Evolutionary conservation across 2,329 filamentous ascomycete genomes (phyloP).

Genomic region (Aspergillus fumigatiaffinis): DNA sequence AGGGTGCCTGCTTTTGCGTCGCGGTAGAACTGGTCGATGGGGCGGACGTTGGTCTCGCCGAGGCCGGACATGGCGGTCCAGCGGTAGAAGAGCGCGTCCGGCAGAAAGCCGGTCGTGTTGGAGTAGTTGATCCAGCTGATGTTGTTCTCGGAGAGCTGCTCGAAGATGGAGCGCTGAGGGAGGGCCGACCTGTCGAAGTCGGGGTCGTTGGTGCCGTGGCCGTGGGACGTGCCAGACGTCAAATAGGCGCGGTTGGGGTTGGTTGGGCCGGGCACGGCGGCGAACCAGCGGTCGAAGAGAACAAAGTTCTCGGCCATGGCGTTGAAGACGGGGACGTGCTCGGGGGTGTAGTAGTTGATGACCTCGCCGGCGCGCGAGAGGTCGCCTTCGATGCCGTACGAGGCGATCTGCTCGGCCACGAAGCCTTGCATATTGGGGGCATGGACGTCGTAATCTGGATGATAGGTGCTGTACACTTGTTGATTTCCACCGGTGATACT

Average conservation of each 20-base stretch:
- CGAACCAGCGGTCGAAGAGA: constrained; percentile 45
- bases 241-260: constrained; percentile 37
- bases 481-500: constrained; percentile 42
- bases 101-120: constrained; percentile 41
- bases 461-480: constrained; percentile 39
- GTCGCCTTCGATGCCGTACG: constrained; percentile 31
- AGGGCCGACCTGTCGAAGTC: constrained; percentile 32
- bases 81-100: constrained; percentile 43
- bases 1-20: constrained; percentile 45
- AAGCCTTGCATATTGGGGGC: constrained; percentile 38
- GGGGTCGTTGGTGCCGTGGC: constrained; percentile 37
- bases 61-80: constrained; percentile 39
- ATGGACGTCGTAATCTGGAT: constrained; percentile 24
- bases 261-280: constrained; percentile 38
- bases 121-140: constrained; percentile 48
- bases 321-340: constrained; percentile 40
- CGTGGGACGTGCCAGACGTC: constrained; percentile 39
- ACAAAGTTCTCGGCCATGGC: constrained; percentile 43
- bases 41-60: constrained; percentile 31
- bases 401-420: constrained; percentile 40
- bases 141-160: constrained; percentile 38
- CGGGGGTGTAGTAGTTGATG: constrained; percentile 43
- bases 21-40: constrained; percentile 41
- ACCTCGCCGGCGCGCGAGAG: constrained; percentile 38
- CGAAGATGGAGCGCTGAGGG: constrained; percentile 39